A percentile compares a stretch with the other conserved stretches of the same genome.
Evolutionary conservation across 1,284 basidiomycete species (phyloP).

Genomic region (Apiotrichum akiyoshidainum): DNA sequence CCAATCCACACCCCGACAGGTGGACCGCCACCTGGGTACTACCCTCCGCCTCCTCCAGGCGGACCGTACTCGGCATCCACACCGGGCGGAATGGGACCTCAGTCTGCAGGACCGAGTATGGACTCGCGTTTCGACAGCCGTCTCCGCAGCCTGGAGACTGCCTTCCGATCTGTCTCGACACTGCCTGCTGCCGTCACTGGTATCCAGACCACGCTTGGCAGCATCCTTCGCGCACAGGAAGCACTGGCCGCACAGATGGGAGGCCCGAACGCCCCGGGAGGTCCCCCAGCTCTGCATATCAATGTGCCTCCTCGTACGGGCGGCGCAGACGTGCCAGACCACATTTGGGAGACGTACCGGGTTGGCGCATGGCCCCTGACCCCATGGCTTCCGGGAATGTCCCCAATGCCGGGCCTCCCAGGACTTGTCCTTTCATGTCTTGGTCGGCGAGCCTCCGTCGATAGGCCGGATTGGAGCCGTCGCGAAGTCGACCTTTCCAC

Average conservation of each 20-base stretch:
- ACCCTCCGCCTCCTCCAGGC: slow-evolving; percentile 6
- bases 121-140: slow-evolving; percentile 15
- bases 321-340: slow-evolving; percentile 27
- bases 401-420: slow-evolving; percentile 35
- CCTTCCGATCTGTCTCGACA: slow-evolving; percentile 16
- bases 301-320: slow-evolving; percentile 1
- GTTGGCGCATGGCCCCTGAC: slow-evolving; percentile 45
- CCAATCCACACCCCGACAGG: slow-evolving; percentile 11
- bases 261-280: not conserved
- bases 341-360: slow-evolving; percentile 39
- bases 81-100: not conserved
- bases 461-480: slow-evolving; percentile 26
- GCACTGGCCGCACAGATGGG: slow-evolving; percentile 10
- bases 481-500: slow-evolving; percentile 27
- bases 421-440: slow-evolving; percentile 35
- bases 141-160: slow-evolving; percentile 16
- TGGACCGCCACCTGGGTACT: slow-evolving; percentile 12
- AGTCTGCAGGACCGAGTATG: slow-evolving; percentile 1
- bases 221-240: slow-evolving; percentile 17
- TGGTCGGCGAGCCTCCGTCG: slow-evolving; percentile 33
- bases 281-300: not conserved
- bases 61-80: slow-evolving; percentile 12
- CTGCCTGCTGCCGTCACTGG: slow-evolving; percentile 14
- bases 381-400: slow-evolving; percentile 44
- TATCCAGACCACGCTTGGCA: slow-evolving; percentile 18